Evolutionary conservation across 768 basidiomycete species (phyloP).

Genomic region (Mycena polygramma): DNA sequence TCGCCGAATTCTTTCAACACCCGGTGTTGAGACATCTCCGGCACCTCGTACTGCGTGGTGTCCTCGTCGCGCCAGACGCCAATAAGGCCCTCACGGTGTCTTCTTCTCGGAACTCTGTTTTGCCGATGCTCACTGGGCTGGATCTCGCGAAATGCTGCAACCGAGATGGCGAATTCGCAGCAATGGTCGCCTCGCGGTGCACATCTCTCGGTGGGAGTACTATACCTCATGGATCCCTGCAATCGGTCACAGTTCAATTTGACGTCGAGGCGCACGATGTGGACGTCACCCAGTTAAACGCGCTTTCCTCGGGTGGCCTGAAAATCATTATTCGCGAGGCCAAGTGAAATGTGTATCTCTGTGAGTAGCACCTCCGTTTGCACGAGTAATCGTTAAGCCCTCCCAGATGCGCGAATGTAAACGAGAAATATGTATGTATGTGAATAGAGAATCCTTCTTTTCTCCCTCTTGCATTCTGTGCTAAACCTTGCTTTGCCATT

Average conservation of each 20-base stretch:
- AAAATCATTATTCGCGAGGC: neutral
- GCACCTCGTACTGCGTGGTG: neutral
- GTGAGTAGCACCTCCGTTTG: too few species aligned
- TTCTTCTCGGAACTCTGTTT: neutral
- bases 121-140: neutral
- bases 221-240: neutral
- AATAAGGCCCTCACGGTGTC: neutral
- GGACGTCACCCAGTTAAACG: neutral
- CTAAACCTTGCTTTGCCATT: too few species aligned
- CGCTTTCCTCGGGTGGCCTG: neutral
- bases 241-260: neutral
- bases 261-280: neutral
- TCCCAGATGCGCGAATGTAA: too few species aligned
- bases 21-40: neutral
- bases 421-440: neutral
- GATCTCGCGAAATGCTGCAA: neutral
- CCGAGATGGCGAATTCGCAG: neutral
- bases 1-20: slow-evolving; percentile 1
- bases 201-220: neutral
- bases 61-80: neutral
- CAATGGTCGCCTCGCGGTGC: neutral
- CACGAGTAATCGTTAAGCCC: too few species aligned
- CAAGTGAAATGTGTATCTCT: neutral
- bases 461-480: too few species aligned
- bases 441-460: neutral